Evolutionary conservation across 352 stramenopile species (phyloP), one percentile per base, ranked within the genome.

Genomic region (Phytophthora cryptogea): DNA sequence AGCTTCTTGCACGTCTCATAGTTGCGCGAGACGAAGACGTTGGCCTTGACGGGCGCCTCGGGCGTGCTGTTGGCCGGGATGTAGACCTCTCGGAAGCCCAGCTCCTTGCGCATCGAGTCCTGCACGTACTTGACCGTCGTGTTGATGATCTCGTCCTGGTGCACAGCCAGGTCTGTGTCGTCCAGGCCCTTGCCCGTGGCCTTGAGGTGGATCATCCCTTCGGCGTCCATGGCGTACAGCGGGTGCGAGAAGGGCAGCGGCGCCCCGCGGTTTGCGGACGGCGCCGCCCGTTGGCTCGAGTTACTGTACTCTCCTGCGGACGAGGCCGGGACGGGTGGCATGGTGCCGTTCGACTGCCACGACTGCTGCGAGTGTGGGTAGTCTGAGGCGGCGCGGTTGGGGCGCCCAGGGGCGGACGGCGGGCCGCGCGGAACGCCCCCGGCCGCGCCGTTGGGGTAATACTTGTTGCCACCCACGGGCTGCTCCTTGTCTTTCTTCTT

Each of bases 111-210:
- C 86, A 95, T 95, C 44, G 82, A 92, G 60, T 94, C 84, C 43
- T 95, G 84, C 32, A 95, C 86, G 56, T 94, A 92, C 62, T 86
- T 86, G 45, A 94, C 86, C 11, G 93, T 82, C 5, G 84, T 74
- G 61, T 90, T 93, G 67, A 94, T 89, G 59, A 95, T 90, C 57
- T 95, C 86, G 48, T 95, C 86, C 68, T 94, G 84, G 65, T 94
- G 84, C n/a, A 94, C 84, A 2, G 84, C 80, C 58, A 95, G 76
- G 52, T 95, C 86, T 28, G 83, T 88, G 61, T 93, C 84, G 53
- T 93, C 81, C 2, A 95, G 62, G 0, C 76, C 81, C 50, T 92
- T 94, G 61, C 81, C 84, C 28, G 86, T 94, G 28, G 84, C 84
- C 65, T 95, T 95, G 44, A 94, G 71, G 46, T 88, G 77, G 47